Evolutionary conservation across 768 basidiomycete species (phyloP).

Genomic region (Grammothele lineata): DNA sequence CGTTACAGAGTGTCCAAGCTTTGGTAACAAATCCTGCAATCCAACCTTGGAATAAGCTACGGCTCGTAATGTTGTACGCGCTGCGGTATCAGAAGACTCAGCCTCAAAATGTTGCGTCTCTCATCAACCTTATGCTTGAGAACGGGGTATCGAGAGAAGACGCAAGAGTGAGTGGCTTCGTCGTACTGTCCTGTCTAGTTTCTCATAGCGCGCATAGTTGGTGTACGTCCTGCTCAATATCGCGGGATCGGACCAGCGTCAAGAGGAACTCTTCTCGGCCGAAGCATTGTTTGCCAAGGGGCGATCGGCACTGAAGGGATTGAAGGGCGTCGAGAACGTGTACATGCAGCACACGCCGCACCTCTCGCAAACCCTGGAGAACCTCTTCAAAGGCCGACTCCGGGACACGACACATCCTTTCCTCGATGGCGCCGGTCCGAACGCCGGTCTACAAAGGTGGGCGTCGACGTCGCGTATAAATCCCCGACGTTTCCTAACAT

Average conservation of each 20-base stretch:
- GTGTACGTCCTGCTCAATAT: conserved; percentile 92
- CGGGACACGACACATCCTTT: conserved; percentile 91
- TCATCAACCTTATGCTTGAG: conserved; percentile 69
- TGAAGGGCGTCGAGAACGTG: conserved; percentile 99
- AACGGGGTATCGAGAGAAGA: conserved; percentile 78
- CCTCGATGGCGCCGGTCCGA: conserved; percentile 64
- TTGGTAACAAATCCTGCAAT: conserved; percentile 65
- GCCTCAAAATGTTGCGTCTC: conserved; percentile 72
- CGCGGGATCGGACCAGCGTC: conserved; percentile 92
- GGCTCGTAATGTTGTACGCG: conserved; percentile 88
- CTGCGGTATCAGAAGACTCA: conserved; percentile 92
- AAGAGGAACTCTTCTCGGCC: conserved; percentile 95
- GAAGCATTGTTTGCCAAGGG: conserved; percentile 94
- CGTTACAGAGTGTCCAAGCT: conserved; percentile 71
- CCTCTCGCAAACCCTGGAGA: conserved; percentile 87
- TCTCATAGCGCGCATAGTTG: conserved; percentile 43
- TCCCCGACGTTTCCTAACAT: too few species aligned
- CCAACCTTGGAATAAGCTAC: conserved; percentile 78
- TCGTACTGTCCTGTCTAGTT: not conserved
- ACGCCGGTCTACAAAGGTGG: conserved; percentile 70
- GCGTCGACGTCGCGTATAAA: conserved; percentile 1
- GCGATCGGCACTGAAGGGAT: conserved; percentile 88
- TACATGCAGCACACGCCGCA: conserved; percentile 97
- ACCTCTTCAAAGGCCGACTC: conserved; percentile 79
- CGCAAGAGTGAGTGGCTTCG: conserved; percentile 46